phyloP scores from a whole-genome alignment of 306 rosid genomes.

The Glycine tomentella region DNA sequence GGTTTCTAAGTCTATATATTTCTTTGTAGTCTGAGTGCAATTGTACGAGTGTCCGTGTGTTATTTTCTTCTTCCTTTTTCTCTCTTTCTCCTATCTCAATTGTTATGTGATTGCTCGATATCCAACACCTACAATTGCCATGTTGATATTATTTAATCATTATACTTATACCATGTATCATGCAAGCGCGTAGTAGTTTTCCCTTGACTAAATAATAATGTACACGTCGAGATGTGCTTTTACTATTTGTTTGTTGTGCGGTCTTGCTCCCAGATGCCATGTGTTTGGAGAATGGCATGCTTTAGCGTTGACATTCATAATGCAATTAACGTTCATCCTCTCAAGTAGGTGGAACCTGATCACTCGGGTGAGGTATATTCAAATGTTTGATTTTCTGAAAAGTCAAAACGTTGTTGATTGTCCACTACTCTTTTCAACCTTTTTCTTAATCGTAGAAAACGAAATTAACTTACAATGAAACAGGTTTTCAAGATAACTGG shows the following conservation, averaged over 20 bases:
- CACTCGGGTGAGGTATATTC: neutral
- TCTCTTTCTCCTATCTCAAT: too few relatives aligned
- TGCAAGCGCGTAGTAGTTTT: constrained; percentile 61
- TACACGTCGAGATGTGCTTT: constrained; percentile 49
- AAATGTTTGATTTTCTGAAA: constrained; percentile 24
- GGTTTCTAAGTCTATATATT: too few relatives aligned
- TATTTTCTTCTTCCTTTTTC: too few relatives aligned
- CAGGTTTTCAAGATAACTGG: constrained; percentile 3
- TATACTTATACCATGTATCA: constrained; percentile 1
- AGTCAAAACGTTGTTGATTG: constrained; percentile 9
- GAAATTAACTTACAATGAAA: neutral
- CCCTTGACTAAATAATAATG: constrained; percentile 23
- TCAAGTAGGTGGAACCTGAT: constrained; percentile 5
- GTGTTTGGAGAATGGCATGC: constrained; percentile 13
- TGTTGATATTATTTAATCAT: neutral
- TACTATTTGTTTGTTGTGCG: neutral
- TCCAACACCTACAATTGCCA: neutral
- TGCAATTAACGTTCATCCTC: constrained; percentile 12
- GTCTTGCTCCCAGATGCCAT: constrained; percentile 25
- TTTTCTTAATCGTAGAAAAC: neutral
- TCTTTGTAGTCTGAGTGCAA: too few relatives aligned
- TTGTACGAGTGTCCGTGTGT: too few relatives aligned
- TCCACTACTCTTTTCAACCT: neutral
- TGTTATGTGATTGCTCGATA: too few relatives aligned
- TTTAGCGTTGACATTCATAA: constrained; percentile 8